phyloP scores from a whole-genome alignment of 2,329 filamentous ascomycete species.

The Dactylellina cionopaga region DNA sequence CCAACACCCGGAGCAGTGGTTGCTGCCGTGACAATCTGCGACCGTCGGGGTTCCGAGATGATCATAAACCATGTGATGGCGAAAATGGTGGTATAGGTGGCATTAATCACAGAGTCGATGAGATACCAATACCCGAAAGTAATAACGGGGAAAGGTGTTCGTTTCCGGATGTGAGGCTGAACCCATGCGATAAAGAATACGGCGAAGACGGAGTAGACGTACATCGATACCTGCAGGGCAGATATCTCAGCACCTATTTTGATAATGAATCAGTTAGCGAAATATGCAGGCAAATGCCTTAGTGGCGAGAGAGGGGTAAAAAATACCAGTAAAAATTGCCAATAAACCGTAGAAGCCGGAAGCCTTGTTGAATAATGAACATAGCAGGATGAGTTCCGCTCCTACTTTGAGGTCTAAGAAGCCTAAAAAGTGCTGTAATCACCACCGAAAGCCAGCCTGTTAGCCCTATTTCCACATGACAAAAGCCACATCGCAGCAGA shows the following conservation, averaged over 20 bases:
- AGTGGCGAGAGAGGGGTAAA: not conserved
- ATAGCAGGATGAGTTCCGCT: conserved; percentile 82
- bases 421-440: conserved; percentile 78
- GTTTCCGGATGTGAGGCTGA: conserved; percentile 80
- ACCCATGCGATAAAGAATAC: conserved; percentile 76
- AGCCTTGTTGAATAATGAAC: conserved; percentile 89
- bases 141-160: conserved; percentile 80
- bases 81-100: conserved; percentile 82
- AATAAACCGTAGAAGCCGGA: conserved; percentile 90
- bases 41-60: conserved; percentile 63
- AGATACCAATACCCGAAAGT: conserved; percentile 86
- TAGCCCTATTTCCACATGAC: conserved; percentile 14
- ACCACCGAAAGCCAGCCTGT: conserved; percentile 42
- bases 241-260: conserved; percentile 77
- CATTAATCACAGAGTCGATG: conserved; percentile 82
- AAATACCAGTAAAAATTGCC: conserved; percentile 75
- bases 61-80: conserved; percentile 86
- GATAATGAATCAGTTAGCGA: not conserved
- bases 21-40: conserved; percentile 31
- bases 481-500: conserved; percentile 11
- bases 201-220: conserved; percentile 82
- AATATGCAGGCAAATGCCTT: not conserved
- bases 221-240: conserved; percentile 85
- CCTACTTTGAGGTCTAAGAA: conserved; percentile 87
- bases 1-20: conserved; percentile 57